Evolutionary conservation across 1,139 yeast genomes (phyloP).

Genomic region (Hyphopichia burtonii): DNA sequence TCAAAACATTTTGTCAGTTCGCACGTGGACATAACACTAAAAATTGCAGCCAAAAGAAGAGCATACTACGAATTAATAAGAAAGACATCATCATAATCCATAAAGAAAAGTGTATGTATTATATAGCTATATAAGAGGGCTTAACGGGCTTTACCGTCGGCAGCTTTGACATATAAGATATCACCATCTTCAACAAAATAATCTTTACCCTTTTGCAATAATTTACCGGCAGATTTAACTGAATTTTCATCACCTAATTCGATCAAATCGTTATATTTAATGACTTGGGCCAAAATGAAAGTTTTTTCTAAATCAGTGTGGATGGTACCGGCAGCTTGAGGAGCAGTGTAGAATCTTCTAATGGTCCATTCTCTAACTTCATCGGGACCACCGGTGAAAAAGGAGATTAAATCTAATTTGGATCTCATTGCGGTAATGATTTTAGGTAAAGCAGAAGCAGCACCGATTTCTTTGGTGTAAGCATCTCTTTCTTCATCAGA

Average conservation of each 20-base stretch:
- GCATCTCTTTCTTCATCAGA: conserved; percentile 89
- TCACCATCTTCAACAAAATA: conserved; percentile 84
- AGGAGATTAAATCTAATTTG: conserved; percentile 77
- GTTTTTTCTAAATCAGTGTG: conserved; percentile 61
- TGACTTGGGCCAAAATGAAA: conserved; percentile 50
- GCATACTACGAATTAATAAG: background rate
- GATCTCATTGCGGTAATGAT: conserved; percentile 82
- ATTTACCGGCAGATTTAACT: conserved; percentile 92
- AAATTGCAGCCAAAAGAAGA: background rate
- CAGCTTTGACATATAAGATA: conserved; percentile 90
- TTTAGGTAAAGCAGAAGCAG: conserved; percentile 84
- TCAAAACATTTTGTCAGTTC: no score
- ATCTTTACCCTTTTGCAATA: conserved; percentile 93
- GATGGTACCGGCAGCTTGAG: conserved; percentile 86
- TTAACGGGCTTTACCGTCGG: conserved; percentile 83
- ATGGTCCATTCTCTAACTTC: conserved; percentile 91
- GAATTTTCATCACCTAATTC: conserved; percentile 83
- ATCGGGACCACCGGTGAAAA: conserved; percentile 82
- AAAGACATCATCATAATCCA: background rate
- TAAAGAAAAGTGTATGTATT: no score
- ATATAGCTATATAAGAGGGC: background rate
- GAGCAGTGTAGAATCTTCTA: conserved; percentile 81
- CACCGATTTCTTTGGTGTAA: conserved; percentile 84
- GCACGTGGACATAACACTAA: no score
- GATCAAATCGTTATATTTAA: conserved; percentile 53